Evolutionary conservation across 495 filamentous ascomycete species (phyloP).

Genomic region (Neurospora intermedia): DNA sequence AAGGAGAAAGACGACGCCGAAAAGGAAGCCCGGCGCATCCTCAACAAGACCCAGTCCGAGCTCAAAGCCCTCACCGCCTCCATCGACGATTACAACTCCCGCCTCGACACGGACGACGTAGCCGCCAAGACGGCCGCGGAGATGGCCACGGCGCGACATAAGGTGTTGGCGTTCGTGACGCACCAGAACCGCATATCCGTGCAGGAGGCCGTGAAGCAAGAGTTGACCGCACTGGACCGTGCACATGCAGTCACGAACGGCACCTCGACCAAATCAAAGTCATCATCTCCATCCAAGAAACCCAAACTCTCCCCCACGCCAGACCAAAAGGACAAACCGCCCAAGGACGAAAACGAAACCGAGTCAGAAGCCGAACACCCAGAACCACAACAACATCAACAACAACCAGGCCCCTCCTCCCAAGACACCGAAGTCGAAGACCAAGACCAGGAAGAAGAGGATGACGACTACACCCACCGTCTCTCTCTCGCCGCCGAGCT

Average conservation of each 20-base stretch:
- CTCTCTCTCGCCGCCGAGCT: slow-evolving; percentile 31
- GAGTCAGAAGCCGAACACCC: background rate
- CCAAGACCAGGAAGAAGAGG: background rate
- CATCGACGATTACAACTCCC: slow-evolving; percentile 35
- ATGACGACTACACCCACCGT: slow-evolving; percentile 26
- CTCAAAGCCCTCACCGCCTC: slow-evolving; percentile 37
- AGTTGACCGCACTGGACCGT: slow-evolving; percentile 11
- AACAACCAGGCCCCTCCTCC: background rate
- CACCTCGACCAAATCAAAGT: background rate
- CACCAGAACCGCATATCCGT: slow-evolving; percentile 32
- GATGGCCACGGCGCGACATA: slow-evolving; percentile 19
- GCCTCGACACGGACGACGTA: slow-evolving; percentile 33
- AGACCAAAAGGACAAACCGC: background rate
- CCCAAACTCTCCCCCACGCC: background rate
- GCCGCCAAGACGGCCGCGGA: slow-evolving; percentile 31
- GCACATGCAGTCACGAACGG: slow-evolving; percentile 19
- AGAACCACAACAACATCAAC: background rate
- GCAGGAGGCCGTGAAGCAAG: slow-evolving; percentile 23
- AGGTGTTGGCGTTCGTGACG: slow-evolving; percentile 29
- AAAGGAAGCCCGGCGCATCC: slow-evolving; percentile 45
- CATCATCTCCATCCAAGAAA: background rate
- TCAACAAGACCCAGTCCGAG: slow-evolving; percentile 43
- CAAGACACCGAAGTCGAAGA: background rate
- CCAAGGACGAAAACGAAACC: background rate
- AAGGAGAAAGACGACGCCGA: slow-evolving; percentile 48